Percentiles rank a stretch among this genome's conserved stretches.
Conservation (phyloP, 2,329 filamentous ascomycete species). For the Hypoxylon sp. region DNA sequence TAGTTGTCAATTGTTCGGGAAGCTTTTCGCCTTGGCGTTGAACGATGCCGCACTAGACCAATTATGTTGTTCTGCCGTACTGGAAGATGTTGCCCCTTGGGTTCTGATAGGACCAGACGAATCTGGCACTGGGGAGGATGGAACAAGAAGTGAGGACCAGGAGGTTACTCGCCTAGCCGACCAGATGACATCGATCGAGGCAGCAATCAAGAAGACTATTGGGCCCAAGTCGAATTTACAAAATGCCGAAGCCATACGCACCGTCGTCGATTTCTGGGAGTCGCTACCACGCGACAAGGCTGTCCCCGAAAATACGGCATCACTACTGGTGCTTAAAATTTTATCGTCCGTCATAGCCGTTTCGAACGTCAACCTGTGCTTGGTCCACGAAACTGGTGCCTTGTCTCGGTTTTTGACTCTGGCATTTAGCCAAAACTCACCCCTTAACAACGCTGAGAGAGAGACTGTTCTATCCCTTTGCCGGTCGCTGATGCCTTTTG, state of each 20-base stretch:
- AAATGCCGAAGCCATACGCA: slow-evolving; percentile 70
- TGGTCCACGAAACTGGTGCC: slow-evolving; percentile 76
- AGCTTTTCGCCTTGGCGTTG: slow-evolving; percentile 80
- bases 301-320: slow-evolving; percentile 59
- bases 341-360: slow-evolving; percentile 65
- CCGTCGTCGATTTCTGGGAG: slow-evolving; percentile 71
- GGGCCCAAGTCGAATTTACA: slow-evolving; percentile 61
- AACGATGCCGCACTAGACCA: slow-evolving; percentile 78
- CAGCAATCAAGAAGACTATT: slow-evolving; percentile 58
- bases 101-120: slow-evolving; percentile 17
- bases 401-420: slow-evolving; percentile 71
- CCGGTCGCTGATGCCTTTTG: slow-evolving; percentile 74
- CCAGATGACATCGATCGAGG: slow-evolving; percentile 46
- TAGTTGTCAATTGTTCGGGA: slow-evolving; percentile 79
- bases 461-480: slow-evolving; percentile 72
- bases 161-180: slow-evolving; percentile 40
- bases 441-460: slow-evolving; percentile 64
- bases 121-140: slow-evolving; percentile 35
- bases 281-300: slow-evolving; percentile 62
- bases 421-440: slow-evolving; percentile 62
- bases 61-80: slow-evolving; percentile 64
- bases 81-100: slow-evolving; percentile 24
- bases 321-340: slow-evolving; percentile 71
- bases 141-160: slow-evolving; percentile 22
- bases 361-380: slow-evolving; percentile 74